Conservation (phyloP, 176 grass and related monocot genomes). For the Hordeum marinum region DNA sequence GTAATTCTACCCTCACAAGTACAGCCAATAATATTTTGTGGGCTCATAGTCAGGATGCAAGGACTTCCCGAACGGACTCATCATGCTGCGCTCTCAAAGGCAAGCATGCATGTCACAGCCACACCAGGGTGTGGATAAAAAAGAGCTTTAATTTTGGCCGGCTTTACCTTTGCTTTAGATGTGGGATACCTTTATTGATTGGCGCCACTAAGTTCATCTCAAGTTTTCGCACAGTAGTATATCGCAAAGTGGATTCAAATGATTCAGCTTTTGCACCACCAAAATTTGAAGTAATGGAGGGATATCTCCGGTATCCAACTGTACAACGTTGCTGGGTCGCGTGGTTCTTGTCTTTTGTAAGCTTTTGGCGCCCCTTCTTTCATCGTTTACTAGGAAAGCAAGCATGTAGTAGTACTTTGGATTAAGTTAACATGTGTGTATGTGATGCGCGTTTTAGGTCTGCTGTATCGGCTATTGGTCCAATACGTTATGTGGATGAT, state of each 20-base stretch:
- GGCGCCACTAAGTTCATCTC: neutral
- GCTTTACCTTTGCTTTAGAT: conserved; percentile 40
- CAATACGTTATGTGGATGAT: too few relatives aligned
- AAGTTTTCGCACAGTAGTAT: conserved; percentile 7
- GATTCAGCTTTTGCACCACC: conserved; percentile 21
- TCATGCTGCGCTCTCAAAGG: conserved; percentile 14
- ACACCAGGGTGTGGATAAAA: neutral
- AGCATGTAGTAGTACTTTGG: conserved; percentile 21
- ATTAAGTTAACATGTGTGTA: too few relatives aligned
- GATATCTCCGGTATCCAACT: conserved; percentile 23
- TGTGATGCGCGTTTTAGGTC: too few relatives aligned
- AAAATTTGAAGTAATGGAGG: conserved; percentile 15
- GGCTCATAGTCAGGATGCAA: neutral
- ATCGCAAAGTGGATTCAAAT: conserved; percentile 43
- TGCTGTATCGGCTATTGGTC: too few relatives aligned
- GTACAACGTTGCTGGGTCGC: neutral
- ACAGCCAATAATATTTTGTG: neutral
- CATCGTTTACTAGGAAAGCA: conserved; percentile 21
- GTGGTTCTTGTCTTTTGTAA: conserved; percentile 34
- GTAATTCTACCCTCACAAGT: neutral
- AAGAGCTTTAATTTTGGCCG: conserved; percentile 36
- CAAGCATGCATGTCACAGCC: neutral
- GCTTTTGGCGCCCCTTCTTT: conserved; percentile 9
- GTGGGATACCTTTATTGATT: conserved; percentile 33
- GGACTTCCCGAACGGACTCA: neutral